Base-by-base conservation (phyloP, 2,329 filamentous ascomycete genomes). In the Fusarium euwallaceae region DNA sequence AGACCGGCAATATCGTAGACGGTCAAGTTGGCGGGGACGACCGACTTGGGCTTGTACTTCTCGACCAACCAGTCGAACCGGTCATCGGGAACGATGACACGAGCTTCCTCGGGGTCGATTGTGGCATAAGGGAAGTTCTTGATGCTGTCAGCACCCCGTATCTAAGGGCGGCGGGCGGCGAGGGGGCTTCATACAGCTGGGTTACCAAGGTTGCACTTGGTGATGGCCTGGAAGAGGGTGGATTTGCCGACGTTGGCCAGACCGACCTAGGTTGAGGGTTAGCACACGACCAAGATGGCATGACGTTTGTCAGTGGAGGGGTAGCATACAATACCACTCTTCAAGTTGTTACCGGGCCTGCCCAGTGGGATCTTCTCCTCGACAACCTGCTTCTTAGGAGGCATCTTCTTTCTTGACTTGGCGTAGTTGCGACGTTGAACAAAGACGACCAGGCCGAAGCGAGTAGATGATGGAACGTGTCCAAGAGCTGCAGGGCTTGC, bases 171-270 rank as follows among this genome's bases (percentile, higher is more conserved):
- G 73, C 76, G 74, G 65, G 70, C 74, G 77, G 75, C 79, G 77
- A 78, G 77, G 76, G 78, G 78, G 80, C 76, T 80, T 89, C 91
- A 85, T 89, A 94, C 92, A 88, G 97, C 97, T 80, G 97, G 97
- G 88, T 98, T 99, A 87, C 97, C 97, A 81, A 99, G 92, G 77
- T 92, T 92, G 86, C 93, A 98, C 89, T 98, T 98, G 83, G 97
- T 99, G 86, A 99, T 98, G 83, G 97, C 95, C 89, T 99, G 97
- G 91, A 99, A 99, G 81, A 99, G 92, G 37, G 97, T 99, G 78
- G 97, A 99, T 89, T 99, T 99, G 86, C 97, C 97, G 80, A 99
- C 97, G 86, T 99, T 99, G 85, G 97, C 97, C 81, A 99, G 92
- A 87, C 97, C 97, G 86, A 99, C 95, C 95, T 98, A 81, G 80